Evolutionary conservation across 2,329 filamentous ascomycete genomes (phyloP), one percentile per base, ranked within the genome.

Genomic region (Podosphaera xanthii): DNA sequence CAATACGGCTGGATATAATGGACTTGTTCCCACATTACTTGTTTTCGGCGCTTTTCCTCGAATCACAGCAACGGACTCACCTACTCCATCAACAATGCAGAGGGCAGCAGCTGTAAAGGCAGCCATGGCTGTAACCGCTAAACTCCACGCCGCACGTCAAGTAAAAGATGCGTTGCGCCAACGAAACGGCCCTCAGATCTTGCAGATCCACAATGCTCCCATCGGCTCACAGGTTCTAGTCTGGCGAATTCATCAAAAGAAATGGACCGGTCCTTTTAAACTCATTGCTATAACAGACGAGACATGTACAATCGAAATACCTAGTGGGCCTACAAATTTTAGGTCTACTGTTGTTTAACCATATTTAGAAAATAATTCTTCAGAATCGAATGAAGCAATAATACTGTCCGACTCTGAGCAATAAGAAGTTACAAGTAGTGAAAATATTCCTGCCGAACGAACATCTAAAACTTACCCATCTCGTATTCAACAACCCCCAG

Each of bases 81-180:
- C 34, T 12, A 30, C 40, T 35, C 31, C 38, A 14, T 49, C 55
- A 6, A 49, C 44, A n/a, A 50, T 14, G 12, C 48, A 61, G 44
- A 3, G 59, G 33, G 52, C 59, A 40, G 31, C 14, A 7, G 42
- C 59, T 8, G 31, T 61, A 33, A 60, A 57, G 22, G 59, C 60
- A 22, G 59, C 60, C 4, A 61, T 60, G 53, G 54, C 50, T 3
- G 58, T 59, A 49, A 31, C 60, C 33, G 6, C 40, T 7, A 62
- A 60, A 14, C 33, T 60, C 6, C 30, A 48, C 10, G 53, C 58
- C 22, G 33, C 12, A 31, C 31, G 59, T 4, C 8, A 60, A 42
- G n/a, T 59, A 33, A 44, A 38, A n/a, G 59, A 60, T 22, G 58
- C 55, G 2, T 35, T 62, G 1, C 40, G 42, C 46, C 58, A 9